Conservation (phyloP, 345 rosid species). For the Populus euphratica region DNA sequence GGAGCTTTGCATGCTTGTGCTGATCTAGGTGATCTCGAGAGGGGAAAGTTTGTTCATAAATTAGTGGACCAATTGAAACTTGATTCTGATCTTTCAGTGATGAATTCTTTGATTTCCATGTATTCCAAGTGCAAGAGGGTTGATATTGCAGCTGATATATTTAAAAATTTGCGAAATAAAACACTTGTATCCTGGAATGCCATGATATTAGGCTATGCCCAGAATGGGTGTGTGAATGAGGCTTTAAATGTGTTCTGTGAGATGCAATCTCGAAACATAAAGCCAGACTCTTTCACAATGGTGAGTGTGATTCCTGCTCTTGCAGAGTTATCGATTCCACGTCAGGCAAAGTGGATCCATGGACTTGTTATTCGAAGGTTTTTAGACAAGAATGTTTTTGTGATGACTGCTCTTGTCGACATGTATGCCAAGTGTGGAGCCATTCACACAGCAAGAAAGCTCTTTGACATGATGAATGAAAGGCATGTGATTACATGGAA, state of each 20-base stretch:
- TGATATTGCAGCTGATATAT: constrained; percentile 19
- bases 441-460: constrained; percentile 26
- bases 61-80: constrained; percentile 17
- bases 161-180: constrained; percentile 16
- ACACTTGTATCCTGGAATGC: constrained; percentile 32
- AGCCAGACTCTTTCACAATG: constrained; percentile 31
- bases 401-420: constrained; percentile 34
- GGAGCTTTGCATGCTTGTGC: constrained; percentile 31
- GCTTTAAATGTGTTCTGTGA: constrained; percentile 24
- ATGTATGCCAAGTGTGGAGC: constrained; percentile 37
- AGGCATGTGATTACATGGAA: constrained; percentile 32
- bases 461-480: constrained; percentile 26
- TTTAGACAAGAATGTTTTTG: constrained; percentile 25
- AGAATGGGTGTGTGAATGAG: constrained; percentile 23
- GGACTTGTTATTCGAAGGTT: constrained; percentile 23
- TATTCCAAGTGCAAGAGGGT: constrained; percentile 29
- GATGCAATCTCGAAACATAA: constrained; percentile 21
- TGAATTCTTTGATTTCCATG: constrained; percentile 33
- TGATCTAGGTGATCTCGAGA: constrained; percentile 24
- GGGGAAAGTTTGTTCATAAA: constrained; percentile 23
- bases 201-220: constrained; percentile 35
- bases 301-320: constrained; percentile 35
- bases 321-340: constrained; percentile 27
- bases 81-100: constrained; percentile 26
- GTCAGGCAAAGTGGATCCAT: constrained; percentile 33